These are phyloP conservation scores for Spergularia marina DNA, from an alignment of 148 eudicot genomes.

Conservation along the genomic window DNA sequence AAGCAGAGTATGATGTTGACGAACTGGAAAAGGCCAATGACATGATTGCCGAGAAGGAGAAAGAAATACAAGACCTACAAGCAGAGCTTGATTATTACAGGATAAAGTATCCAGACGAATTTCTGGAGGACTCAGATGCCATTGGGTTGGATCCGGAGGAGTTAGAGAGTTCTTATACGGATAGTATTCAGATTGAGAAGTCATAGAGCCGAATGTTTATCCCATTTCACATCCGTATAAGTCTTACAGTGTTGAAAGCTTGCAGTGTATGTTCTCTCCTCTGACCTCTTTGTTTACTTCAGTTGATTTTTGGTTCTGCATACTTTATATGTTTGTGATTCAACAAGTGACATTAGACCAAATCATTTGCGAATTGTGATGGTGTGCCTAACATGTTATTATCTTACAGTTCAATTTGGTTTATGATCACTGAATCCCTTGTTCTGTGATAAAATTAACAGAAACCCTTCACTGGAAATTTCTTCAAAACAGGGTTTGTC, in stretches of 20 bases:
- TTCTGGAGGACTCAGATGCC: constrained; percentile 21
- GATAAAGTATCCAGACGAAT: constrained; percentile 40
- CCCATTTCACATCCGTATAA: constrained; percentile 2
- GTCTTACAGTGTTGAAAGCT: constrained; percentile 20
- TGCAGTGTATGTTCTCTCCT: constrained; percentile 16
- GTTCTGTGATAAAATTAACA: no score
- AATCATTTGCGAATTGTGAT: neutral
- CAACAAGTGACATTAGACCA: neutral
- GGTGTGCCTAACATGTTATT: neutral
- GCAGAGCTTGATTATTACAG: constrained; percentile 50
- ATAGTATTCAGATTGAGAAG: constrained; percentile 8
- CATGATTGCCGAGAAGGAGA: constrained; percentile 62
- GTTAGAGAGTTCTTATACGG: constrained; percentile 7
- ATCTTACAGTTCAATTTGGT: neutral
- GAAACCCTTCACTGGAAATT: neutral
- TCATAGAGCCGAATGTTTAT: constrained; percentile 18
- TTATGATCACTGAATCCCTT: neutral
- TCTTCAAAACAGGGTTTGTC: neutral
- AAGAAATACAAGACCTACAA: constrained; percentile 70
- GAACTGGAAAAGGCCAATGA: constrained; percentile 66
- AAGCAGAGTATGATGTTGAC: constrained; percentile 72
- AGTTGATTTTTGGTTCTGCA: neutral
- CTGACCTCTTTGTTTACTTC: neutral
- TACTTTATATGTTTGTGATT: neutral
- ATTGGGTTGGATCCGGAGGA: constrained; percentile 14